Base-by-base conservation (phyloP, 306 rosid genomes). In the Sindora glabra region DNA sequence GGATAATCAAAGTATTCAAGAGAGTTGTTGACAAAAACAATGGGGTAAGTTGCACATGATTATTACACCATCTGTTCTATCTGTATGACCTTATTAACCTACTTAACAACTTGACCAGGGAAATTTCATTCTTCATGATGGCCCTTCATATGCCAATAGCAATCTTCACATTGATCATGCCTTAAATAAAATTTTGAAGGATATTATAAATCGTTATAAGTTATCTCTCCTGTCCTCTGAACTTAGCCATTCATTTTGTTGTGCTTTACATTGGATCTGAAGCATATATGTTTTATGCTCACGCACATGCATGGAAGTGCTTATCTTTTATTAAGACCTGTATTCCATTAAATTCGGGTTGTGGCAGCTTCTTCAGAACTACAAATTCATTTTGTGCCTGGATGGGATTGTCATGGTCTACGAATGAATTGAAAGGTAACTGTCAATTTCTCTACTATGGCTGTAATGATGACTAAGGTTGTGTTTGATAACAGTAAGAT, bases 371-470 rank as follows among this genome's bases (percentile, higher is more conserved):
- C 99, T 92, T 79, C 99, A 86, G 75, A 92, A 89, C 75, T 82
- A 78, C 64, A 82, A 86, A 86, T 89, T 73, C 83, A 68, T 51
- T 92, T 80, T 73, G 91, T 92, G 64, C 99, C 99, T 68, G 99
- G 99, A 48, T 92, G 99, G 99, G 99, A 92, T 79, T 92, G 99
- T 67, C 99, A 92, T 82, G 99, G 97, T 65, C 81, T 92, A 69
- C 99, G 96, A 63, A 92, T 74, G 99, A 92, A 62, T 80, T 92
- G 72, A 92, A 92, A 89, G 99, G 99, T 74, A 92, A 86, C 87
- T 76, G 19, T 59, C 13, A 42, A 41, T 68, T 36, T 60, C 73
- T 22, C 46, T 11, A 25, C 29, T 63, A 48, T 48, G 41, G 10
- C 18, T 32, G 26, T 22, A 30, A 44, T 48, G 51, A 52, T 48